phyloP scores from a whole-genome alignment of 805 yeast genomes.

The Lachancea sp. region DNA sequence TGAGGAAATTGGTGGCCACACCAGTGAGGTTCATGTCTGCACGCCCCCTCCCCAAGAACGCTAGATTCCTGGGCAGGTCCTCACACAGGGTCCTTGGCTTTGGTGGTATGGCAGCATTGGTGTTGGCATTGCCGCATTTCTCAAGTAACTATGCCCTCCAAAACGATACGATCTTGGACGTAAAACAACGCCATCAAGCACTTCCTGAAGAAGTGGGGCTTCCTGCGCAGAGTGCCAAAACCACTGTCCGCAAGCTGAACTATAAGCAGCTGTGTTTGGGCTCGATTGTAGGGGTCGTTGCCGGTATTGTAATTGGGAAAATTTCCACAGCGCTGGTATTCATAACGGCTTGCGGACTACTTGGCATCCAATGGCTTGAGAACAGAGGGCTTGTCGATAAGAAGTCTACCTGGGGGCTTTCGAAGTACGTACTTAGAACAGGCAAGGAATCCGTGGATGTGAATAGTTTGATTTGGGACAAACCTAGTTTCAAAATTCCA shows the following conservation, averaged over 20 bases:
- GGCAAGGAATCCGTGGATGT: conserved; percentile 20
- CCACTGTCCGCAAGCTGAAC: conserved; percentile 11
- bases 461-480: conserved; percentile 18
- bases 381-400: conserved; percentile 23
- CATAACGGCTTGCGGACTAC: conserved; percentile 17
- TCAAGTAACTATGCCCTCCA: conserved; percentile 7
- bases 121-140: not conserved
- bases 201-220: conserved; percentile 14
- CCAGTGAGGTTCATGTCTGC: not conserved
- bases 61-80: not conserved
- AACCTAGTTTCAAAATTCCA: conserved; percentile 23
- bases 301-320: conserved; percentile 27
- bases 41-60: not conserved
- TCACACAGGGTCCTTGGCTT: not conserved
- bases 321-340: conserved; percentile 23
- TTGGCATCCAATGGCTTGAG: conserved; percentile 24
- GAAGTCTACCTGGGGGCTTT: conserved; percentile 13
- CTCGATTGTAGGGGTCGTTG: conserved; percentile 24
- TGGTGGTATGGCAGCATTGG: conserved; percentile 1
- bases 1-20: not conserved
- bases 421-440: conserved; percentile 17
- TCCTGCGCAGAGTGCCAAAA: conserved; percentile 8
- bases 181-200: conserved; percentile 11
- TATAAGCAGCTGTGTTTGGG: conserved; percentile 28
- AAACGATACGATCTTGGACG: conserved; percentile 19